These are phyloP conservation scores for Annona squamosa DNA, from an alignment of 164 flowering plant genomes.

Conservation along the genomic window DNA sequence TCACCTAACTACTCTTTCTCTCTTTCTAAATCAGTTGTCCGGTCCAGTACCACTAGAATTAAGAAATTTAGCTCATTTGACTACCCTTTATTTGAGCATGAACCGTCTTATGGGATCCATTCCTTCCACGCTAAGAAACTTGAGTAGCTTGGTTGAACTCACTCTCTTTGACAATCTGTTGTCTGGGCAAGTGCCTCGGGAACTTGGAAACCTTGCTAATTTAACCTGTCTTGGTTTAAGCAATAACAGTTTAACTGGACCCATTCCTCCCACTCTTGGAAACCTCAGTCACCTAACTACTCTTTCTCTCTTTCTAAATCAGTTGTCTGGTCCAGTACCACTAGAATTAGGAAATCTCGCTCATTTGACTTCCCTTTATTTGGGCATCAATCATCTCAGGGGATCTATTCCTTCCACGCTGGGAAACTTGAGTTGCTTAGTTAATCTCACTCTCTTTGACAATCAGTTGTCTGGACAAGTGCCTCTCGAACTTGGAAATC, in stretches of 20 bases:
- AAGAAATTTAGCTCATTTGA: background rate
- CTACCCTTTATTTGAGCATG: background rate
- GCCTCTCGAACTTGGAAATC: conserved; percentile 2
- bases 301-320: background rate
- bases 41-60: background rate
- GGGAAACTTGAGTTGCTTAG: background rate
- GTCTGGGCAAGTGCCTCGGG: conserved; percentile 14
- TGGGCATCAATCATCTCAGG: background rate
- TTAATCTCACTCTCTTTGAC: too few relatives aligned
- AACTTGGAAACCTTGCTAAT: conserved; percentile 13
- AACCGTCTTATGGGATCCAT: background rate
- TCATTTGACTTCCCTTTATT: background rate
- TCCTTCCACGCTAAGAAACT: conserved; percentile 14
- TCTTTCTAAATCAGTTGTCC: background rate
- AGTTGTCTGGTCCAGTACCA: conserved; percentile 9
- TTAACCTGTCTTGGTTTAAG: background rate
- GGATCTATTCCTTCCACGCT: background rate
- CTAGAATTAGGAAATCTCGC: conserved; percentile 11
- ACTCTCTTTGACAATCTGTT: conserved; percentile 10
- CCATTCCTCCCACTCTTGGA: background rate
- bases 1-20: background rate
- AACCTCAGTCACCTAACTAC: background rate
- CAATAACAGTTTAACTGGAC: background rate
- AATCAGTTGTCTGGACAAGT: conserved; percentile 11
- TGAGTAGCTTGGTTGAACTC: conserved; percentile 5